phyloP scores from a whole-genome alignment of 192 early-diverging fungal genomes.

The Mortierella antarctica region DNA sequence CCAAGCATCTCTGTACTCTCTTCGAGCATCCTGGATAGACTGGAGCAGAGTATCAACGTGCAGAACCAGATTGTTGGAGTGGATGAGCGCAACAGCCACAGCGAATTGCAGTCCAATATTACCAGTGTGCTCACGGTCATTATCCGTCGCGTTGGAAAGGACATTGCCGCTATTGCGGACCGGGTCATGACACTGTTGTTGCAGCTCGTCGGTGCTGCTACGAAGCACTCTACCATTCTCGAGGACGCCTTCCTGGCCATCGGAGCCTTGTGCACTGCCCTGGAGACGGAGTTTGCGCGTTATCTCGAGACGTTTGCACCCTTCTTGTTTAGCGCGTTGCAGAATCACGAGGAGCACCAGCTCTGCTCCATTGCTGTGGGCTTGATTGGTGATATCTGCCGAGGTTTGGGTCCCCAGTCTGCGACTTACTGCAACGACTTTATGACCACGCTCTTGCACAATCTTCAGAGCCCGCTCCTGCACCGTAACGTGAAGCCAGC shows the following conservation, averaged over 20 bases:
- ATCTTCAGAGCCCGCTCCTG: constrained; percentile 81
- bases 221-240: constrained; percentile 81
- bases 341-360: constrained; percentile 93
- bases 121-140: constrained; percentile 90
- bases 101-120: constrained; percentile 93
- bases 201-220: constrained; percentile 74
- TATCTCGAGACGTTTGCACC: constrained; percentile 91
- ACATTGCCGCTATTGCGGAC: constrained; percentile 83
- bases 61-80: constrained; percentile 81
- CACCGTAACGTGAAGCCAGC: constrained; percentile 91
- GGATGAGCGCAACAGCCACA: constrained; percentile 85
- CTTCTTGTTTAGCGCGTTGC: constrained; percentile 82
- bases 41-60: constrained; percentile 78
- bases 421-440: constrained; percentile 85
- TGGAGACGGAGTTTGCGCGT: constrained; percentile 87
- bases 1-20: constrained; percentile 81
- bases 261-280: constrained; percentile 84
- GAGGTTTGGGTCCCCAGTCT: constrained; percentile 81
- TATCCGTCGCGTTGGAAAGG: constrained; percentile 81
- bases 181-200: constrained; percentile 91
- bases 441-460: constrained; percentile 85
- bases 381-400: constrained; percentile 97
- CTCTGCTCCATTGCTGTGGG: constrained; percentile 95
- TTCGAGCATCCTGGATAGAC: constrained; percentile 78
- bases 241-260: constrained; percentile 96